Percentiles rank a stretch among this genome's conserved stretches.
Evolutionary conservation across 2,329 filamentous ascomycete genomes (phyloP).

Genomic region (Septoria petroselini): DNA sequence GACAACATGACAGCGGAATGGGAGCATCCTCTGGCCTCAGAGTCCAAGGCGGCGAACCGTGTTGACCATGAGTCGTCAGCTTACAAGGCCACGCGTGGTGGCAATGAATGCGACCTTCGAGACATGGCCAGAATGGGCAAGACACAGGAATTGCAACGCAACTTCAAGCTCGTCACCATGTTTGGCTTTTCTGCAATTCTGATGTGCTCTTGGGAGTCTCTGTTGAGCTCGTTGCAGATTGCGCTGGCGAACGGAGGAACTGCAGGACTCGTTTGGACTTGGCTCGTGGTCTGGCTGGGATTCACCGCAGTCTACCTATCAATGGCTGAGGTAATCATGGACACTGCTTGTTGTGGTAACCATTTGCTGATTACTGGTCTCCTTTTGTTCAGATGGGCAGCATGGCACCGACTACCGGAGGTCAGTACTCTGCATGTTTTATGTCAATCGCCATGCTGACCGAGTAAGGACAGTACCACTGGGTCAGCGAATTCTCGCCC

Average conservation of each 20-base stretch:
- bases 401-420: conserved; percentile 39
- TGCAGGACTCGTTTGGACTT: conserved; percentile 25
- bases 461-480: conserved; percentile 1
- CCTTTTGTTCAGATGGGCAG: conserved; percentile 18
- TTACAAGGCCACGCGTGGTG: conserved; percentile 5
- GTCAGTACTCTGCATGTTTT: conserved; percentile 18
- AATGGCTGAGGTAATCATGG: conserved; percentile 18
- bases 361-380: neutral
- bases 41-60: neutral
- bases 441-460: no score
- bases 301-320: conserved; percentile 20
- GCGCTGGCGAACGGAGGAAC: conserved; percentile 28
- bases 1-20: conserved; percentile 3
- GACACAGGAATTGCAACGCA: conserved; percentile 18
- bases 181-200: conserved; percentile 31
- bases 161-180: conserved; percentile 26
- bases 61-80: conserved; percentile 1
- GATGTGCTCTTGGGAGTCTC: conserved; percentile 30
- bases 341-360: neutral
- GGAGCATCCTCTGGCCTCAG: neutral
- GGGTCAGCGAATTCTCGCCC: conserved; percentile 26
- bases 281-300: conserved; percentile 17
- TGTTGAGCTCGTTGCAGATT: conserved; percentile 18
- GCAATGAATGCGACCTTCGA: conserved; percentile 8
- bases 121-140: conserved; percentile 21